Base-by-base conservation (phyloP, 2,329 filamentous ascomycete species). In the Mycosphaerelloides madeirae region DNA sequence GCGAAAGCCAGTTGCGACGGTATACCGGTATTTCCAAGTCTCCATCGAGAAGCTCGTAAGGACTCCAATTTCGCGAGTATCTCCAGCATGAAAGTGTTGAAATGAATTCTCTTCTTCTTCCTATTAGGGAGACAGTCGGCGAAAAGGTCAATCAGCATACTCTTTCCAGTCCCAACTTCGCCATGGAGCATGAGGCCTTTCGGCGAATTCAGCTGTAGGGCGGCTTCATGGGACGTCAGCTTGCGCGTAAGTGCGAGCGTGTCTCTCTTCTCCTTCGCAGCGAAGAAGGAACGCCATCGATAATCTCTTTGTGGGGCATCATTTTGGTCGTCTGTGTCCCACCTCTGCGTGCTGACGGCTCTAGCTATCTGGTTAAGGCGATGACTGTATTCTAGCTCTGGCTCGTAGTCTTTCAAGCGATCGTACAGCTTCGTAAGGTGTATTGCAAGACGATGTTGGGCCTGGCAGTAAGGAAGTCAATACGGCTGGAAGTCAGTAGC, bases 11-110 rank as follows among this genome's bases (percentile, higher is more conserved):
- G 37, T 13, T 45, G 38, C n/a, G 32, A 53, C 2, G 39, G 36
- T 12, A 50, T 9, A 9, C 37, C 29, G 13, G 46, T 48, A 6
- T 16, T 33, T 15, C 38, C 46, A 9, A 35, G 43, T 28, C 32
- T 35, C 14, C 42, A 44, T 8, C 68, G 61, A 55, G 56, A 63
- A 22, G 65, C 64, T 3, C 86, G 73, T 34, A 85, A 75, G 11
- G 75, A 69, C 56, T 91, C 87, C 1, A 93, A 71, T 39, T 82
- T 81, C 1, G 85, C 83, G 36, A 90, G 75, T 0, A 80, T 81
- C 53, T 90, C 82, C 7, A 91, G 71, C 84, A 93, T 93, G 57
- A 93, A 93, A 0, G 84, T 88, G 62, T 87, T 88, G 67, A 89
- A 93, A 61, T 91, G 87, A 81, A 84, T 89, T 48, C 85, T 73